Evolutionary conservation across 2,329 filamentous ascomycete species (phyloP).

Genomic region (Phialemoniopsis sp.): DNA sequence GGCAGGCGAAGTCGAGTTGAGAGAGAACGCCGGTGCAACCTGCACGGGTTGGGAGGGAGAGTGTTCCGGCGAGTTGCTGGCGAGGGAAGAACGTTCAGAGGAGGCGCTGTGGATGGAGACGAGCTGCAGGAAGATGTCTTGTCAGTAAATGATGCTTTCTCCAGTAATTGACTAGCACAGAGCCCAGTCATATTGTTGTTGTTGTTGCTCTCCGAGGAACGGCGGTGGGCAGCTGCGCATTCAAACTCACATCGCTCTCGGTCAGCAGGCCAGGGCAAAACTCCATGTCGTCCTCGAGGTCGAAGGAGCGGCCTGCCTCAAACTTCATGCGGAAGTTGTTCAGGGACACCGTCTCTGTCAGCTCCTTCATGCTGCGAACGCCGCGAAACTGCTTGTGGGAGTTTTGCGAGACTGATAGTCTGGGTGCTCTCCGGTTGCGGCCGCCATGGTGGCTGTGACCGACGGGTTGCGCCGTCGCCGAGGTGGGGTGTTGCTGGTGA

Average conservation of each 20-base stretch:
- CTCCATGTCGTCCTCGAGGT: slow-evolving; percentile 92
- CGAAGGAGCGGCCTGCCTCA: slow-evolving; percentile 88
- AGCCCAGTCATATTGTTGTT: background rate
- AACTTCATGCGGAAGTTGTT: slow-evolving; percentile 81
- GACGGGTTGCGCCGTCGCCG: slow-evolving; percentile 46
- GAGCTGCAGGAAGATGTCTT: slow-evolving; percentile 54
- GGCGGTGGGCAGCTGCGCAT: background rate
- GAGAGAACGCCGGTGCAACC: slow-evolving; percentile 72
- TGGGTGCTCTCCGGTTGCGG: slow-evolving; percentile 79
- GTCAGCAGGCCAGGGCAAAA: slow-evolving; percentile 92
- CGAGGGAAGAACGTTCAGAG: slow-evolving; percentile 91
- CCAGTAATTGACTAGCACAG: no score
- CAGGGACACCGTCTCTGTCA: slow-evolving; percentile 72
- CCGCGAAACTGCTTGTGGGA: slow-evolving; percentile 82
- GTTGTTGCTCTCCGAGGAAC: background rate
- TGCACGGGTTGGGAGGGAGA: slow-evolving; percentile 85
- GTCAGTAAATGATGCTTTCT: slow-evolving; percentile 17
- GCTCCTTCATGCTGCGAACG: slow-evolving; percentile 81
- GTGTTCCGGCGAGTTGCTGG: slow-evolving; percentile 87
- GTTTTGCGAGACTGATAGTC: slow-evolving; percentile 77
- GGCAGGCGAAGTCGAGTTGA: slow-evolving; percentile 62
- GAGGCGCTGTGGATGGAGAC: slow-evolving; percentile 85
- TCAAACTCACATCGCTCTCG: slow-evolving; percentile 77
- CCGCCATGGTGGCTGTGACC: slow-evolving; percentile 78
- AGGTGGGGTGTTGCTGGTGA: slow-evolving; percentile 54